phyloP scores from a whole-genome alignment of 345 rosid genomes.

The Raphanus raphanistrum region DNA sequence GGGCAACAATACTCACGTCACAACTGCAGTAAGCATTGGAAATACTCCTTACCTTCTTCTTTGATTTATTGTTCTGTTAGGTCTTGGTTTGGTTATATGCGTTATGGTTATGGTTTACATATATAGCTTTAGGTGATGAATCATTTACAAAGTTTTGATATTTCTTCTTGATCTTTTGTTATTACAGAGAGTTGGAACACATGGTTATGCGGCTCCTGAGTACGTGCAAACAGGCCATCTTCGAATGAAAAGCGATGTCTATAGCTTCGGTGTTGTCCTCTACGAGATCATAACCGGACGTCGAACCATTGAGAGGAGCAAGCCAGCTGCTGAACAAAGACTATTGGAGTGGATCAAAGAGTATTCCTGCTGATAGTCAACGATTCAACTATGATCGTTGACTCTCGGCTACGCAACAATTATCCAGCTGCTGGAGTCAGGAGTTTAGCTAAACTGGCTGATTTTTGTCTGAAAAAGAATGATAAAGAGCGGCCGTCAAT shows the following conservation, averaged over 20 bases:
- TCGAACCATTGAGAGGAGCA: constrained; percentile 65
- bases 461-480: constrained; percentile 56
- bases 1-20: constrained; percentile 71
- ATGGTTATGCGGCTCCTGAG: constrained; percentile 85
- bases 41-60: not conserved
- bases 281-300: constrained; percentile 89
- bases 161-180: constrained; percentile 3
- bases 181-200: constrained; percentile 75
- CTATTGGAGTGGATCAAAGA: constrained; percentile 78
- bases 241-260: constrained; percentile 73
- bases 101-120: not conserved
- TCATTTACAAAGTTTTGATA: not conserved
- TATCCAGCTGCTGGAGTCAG: constrained; percentile 54
- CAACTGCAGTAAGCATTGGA: constrained; percentile 73
- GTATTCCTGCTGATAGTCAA: constrained; percentile 57
- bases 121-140: not conserved
- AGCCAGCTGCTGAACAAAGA: constrained; percentile 60
- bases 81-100: not conserved
- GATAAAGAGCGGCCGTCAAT: constrained; percentile 69
- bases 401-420: constrained; percentile 60
- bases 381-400: constrained; percentile 63
- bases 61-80: too few species aligned
- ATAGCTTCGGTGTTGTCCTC: constrained; percentile 84
- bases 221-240: constrained; percentile 69
- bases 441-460: constrained; percentile 67